These are phyloP conservation scores for Elaeis guineensis DNA, from an alignment of 176 grass and related monocot genomes.

Conservation along the genomic window DNA sequence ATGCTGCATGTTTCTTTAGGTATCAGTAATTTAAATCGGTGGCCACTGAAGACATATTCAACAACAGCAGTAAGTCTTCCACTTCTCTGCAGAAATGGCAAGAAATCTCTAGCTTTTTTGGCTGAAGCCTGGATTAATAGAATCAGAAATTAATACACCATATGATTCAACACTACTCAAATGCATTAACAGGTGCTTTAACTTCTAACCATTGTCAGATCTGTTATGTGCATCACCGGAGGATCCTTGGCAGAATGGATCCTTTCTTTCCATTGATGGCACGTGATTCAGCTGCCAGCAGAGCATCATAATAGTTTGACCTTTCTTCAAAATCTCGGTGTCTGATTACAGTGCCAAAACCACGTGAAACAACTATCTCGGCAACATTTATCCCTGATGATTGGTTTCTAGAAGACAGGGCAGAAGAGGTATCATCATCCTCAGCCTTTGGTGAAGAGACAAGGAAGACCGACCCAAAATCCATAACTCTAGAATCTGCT, in stretches of 20 bases:
- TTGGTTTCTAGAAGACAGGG: constrained; percentile 20
- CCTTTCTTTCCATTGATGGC: constrained; percentile 92
- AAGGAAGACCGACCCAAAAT: constrained; percentile 88
- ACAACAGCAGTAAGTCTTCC: constrained; percentile 76
- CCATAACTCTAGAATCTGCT: constrained; percentile 66
- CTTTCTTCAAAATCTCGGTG: constrained; percentile 94
- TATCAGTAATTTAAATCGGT: constrained; percentile 91
- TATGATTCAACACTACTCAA: constrained; percentile 1
- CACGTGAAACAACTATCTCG: constrained; percentile 73
- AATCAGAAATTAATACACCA: constrained; percentile 1
- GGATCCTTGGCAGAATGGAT: constrained; percentile 60
- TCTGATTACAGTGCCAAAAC: constrained; percentile 65
- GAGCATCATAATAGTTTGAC: constrained; percentile 83
- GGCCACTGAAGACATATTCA: constrained; percentile 95
- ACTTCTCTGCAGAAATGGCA: constrained; percentile 79
- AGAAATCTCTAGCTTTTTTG: constrained; percentile 92
- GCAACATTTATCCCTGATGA: constrained; percentile 58
- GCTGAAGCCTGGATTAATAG: constrained; percentile 37
- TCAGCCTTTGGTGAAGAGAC: constrained; percentile 45
- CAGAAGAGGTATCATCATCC: constrained; percentile 50
- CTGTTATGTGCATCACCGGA: constrained; percentile 89
- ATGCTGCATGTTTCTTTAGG: constrained; percentile 99
- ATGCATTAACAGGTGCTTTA: not conserved
- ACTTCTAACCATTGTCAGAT: constrained; percentile 53
- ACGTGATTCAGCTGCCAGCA: constrained; percentile 80